Evolutionary conservation across 1,284 basidiomycete genomes (phyloP), one percentile per base, ranked within the genome.

Genomic region (Phellinidium pouzarii): DNA sequence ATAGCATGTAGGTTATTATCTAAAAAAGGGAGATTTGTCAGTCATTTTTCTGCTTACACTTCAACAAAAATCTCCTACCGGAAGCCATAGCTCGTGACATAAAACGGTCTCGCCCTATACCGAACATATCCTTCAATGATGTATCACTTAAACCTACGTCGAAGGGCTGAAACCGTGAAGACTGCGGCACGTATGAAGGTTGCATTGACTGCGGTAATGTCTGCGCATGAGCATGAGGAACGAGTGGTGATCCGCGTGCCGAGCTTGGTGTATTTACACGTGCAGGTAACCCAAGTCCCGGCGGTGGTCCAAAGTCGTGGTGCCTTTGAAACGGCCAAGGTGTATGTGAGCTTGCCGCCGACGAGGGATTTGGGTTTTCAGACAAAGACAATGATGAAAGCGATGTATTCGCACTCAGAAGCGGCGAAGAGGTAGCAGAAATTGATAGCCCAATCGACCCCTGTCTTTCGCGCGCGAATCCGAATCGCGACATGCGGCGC

Each of bases 401-500:
- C 40, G 69, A 72, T 44, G 84, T 83, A 52, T 68, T 72, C 43
- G 68, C 69, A 44, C 71, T 78, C 4, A 57, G 25, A 36, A 80
- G 67, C 6, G 83, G 79, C 14, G 82, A 80, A 20, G 81, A 64
- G 3, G 74, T 70, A 37, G 84, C 82, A 19, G 84, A 85, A 11
- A 80, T 78, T 37, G 47, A 41, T 2, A 80, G 64, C 44, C 73
- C 62, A 17, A 73, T 75, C 7, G 83, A 79, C 1, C 75, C 74
- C 57, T 82, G 84, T 42, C 79, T 76, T 14, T 82, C 83, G 20
- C 87, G 79, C 8, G 90, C 90, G 65, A 93, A 93, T 17, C 83
- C 86, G 67, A 92, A 92, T 19, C 90, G 77, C 5, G 89, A 91
- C 36, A 89, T 77, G 59, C 84, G 85, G 53, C 87, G 72, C 14